phyloP scores from a whole-genome alignment of 176 grass and related monocot genomes.

The Thinopyrum elongatum region DNA sequence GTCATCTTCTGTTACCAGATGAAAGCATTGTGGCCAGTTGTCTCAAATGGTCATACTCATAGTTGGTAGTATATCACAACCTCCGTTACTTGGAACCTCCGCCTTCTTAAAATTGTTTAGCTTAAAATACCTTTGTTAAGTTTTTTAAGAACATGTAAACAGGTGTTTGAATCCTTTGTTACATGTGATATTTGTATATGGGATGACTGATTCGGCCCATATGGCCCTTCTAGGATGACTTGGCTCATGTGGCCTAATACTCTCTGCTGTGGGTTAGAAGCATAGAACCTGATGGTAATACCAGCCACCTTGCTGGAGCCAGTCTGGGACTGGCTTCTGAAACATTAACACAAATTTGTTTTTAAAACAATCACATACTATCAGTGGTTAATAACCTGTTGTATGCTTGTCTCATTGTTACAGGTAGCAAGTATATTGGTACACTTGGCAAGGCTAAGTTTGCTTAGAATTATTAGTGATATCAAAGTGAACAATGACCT shows the following conservation, averaged over 20 bases:
- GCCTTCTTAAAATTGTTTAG: not conserved
- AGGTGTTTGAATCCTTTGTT: not conserved
- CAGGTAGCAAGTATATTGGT: conserved; percentile 65
- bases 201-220: not conserved
- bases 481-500: conserved; percentile 42
- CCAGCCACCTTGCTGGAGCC: not conserved
- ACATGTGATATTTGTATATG: not conserved
- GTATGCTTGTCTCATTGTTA: conserved; percentile 15
- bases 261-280: not conserved
- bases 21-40: not conserved
- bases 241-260: not conserved
- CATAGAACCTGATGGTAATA: not conserved
- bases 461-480: conserved; percentile 46
- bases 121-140: not conserved
- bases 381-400: conserved; percentile 18
- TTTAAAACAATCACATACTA: not conserved
- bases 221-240: not conserved
- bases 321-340: not conserved
- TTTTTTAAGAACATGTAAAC: not conserved
- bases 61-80: not conserved
- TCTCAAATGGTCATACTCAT: not conserved
- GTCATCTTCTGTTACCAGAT: not conserved
- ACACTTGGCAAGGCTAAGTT: conserved; percentile 67
- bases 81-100: not conserved
- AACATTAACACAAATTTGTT: not conserved